Conservation (phyloP, 2,329 filamentous ascomycete species). For the Elsinoe arachidis region DNA sequence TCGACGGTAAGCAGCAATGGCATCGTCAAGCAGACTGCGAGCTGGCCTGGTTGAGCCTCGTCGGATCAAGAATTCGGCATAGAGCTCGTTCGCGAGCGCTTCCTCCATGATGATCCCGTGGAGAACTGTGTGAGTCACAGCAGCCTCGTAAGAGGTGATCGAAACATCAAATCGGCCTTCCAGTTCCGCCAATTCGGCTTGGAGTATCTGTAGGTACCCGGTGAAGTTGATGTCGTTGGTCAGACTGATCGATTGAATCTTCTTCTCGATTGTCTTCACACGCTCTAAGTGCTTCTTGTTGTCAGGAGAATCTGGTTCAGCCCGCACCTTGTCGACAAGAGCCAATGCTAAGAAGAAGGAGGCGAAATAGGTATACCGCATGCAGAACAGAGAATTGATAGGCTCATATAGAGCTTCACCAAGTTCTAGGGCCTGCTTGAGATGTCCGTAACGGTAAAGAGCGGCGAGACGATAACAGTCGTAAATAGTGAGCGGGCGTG, state of each 20-base stretch:
- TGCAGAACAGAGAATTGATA: constrained; percentile 36
- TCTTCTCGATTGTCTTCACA: constrained; percentile 48
- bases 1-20: constrained; percentile 58
- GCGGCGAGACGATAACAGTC: constrained; percentile 44
- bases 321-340: constrained; percentile 32
- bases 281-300: constrained; percentile 43
- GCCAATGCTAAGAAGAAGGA: constrained; percentile 37
- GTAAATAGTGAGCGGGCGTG: constrained; percentile 59
- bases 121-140: constrained; percentile 58
- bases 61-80: constrained; percentile 62
- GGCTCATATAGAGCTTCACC: constrained; percentile 34
- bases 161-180: constrained; percentile 40
- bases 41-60: constrained; percentile 59
- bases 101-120: constrained; percentile 62
- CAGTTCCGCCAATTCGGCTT: constrained; percentile 57
- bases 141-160: constrained; percentile 58
- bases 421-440: constrained; percentile 34
- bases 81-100: constrained; percentile 63
- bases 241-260: constrained; percentile 55
- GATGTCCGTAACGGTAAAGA: constrained; percentile 36
- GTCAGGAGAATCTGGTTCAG: constrained; percentile 30
- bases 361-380: constrained; percentile 35
- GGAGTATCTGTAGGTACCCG: constrained; percentile 58
- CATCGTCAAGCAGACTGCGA: constrained; percentile 58
- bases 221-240: constrained; percentile 64